phyloP scores from a whole-genome alignment of 148 eudicot species.

The Rhododendron molle region DNA sequence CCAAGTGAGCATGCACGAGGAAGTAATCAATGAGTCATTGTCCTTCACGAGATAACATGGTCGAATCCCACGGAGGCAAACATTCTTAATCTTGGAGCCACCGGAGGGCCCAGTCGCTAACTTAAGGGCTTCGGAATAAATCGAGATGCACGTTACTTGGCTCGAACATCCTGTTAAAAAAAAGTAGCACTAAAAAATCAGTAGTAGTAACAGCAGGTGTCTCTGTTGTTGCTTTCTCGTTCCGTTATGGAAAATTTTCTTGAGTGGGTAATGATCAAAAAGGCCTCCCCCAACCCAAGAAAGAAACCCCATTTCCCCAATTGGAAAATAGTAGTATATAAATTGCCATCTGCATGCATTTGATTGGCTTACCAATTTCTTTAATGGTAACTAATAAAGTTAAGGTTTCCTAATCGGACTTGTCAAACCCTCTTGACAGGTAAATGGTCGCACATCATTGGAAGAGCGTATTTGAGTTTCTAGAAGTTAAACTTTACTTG shows the following conservation, averaged over 20 bases:
- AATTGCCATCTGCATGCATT: neutral
- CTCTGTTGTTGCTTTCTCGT: neutral
- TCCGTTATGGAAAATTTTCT: neutral
- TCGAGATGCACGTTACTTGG: neutral
- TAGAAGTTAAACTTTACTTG: neutral
- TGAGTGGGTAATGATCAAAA: neutral
- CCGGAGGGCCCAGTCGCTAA: no score
- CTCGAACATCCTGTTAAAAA: no score
- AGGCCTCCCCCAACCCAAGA: neutral
- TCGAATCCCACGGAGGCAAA: no score
- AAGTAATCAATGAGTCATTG: no score
- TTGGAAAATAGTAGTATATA: neutral
- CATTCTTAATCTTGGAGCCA: no score
- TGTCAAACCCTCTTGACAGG: neutral
- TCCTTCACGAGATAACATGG: neutral
- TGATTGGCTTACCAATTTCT: neutral
- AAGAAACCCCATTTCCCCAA: neutral
- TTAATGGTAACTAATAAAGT: neutral
- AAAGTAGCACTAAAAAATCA: neutral
- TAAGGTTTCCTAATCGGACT: neutral
- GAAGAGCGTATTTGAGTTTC: neutral
- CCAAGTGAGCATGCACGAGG: no score
- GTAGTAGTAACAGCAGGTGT: neutral
- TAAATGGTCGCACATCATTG: neutral
- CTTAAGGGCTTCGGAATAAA: neutral